A percentile compares a stretch with the other conserved stretches of the same genome.
These are phyloP conservation scores for Trichosporon sp. DNA, from an alignment of 1,284 basidiomycete species.

Conservation along the genomic window DNA sequence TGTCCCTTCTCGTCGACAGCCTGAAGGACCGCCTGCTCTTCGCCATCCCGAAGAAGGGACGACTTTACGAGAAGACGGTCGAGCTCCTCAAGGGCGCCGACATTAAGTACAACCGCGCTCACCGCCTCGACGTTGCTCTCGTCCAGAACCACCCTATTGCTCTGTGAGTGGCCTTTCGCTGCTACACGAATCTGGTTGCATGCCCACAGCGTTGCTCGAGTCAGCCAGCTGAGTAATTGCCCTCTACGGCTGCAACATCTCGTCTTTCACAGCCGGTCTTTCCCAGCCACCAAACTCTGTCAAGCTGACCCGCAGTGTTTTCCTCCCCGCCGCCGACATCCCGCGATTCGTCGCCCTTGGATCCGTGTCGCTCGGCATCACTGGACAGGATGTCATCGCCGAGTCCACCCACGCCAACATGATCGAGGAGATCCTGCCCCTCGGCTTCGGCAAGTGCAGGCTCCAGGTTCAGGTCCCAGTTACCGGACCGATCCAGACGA, in stretches of 20 bases:
- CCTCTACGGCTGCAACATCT: neutral
- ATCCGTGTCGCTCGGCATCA: constrained; percentile 67
- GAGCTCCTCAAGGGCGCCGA: constrained; percentile 87
- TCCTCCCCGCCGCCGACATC: constrained; percentile 95
- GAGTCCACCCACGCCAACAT: constrained; percentile 78
- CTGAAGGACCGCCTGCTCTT: constrained; percentile 78
- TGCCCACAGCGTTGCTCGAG: neutral
- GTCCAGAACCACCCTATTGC: constrained; percentile 92
- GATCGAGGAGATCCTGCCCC: constrained; percentile 77
- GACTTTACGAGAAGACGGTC: constrained; percentile 90
- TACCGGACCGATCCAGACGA: constrained; percentile 66
- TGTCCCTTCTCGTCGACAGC: constrained; percentile 61
- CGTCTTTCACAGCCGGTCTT: neutral
- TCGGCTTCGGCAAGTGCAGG: constrained; percentile 93
- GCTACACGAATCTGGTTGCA: neutral
- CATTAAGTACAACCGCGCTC: constrained; percentile 88
- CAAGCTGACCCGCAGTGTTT: constrained; percentile 67
- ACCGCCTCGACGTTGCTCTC: constrained; percentile 87
- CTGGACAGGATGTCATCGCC: constrained; percentile 95
- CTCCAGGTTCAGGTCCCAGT: constrained; percentile 96
- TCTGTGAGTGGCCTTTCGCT: constrained; percentile 62
- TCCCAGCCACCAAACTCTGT: neutral
- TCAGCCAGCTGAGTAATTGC: neutral
- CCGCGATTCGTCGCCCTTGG: constrained; percentile 98
- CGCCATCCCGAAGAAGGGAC: constrained; percentile 97